Percentiles rank a stretch among this genome's conserved stretches.
phyloP scores from a whole-genome alignment of 164 flowering plant genomes.

The Liquidambar formosana region DNA sequence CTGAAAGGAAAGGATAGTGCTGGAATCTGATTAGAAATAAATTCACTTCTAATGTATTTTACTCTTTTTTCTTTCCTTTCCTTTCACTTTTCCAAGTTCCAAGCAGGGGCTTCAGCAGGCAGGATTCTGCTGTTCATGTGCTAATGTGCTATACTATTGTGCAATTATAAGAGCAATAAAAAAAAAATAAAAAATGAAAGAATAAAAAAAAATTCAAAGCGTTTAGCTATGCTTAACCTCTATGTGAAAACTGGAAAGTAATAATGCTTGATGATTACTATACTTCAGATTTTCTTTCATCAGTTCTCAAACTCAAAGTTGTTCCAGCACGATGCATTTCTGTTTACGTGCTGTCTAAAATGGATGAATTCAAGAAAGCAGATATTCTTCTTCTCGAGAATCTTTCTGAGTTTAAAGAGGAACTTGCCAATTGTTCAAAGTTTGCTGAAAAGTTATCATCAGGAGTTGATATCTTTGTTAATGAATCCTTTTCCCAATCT shows the following conservation, averaged over 20 bases:
- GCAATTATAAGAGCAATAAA: neutral
- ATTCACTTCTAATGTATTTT: too few species aligned
- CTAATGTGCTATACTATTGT: neutral
- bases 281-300: constrained; percentile 67
- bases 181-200: neutral
- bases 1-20: too few species aligned
- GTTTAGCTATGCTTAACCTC: neutral
- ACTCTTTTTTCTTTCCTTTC: too few species aligned
- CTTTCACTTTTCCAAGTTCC: too few species aligned
- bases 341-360: constrained; percentile 18
- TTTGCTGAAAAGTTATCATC: constrained; percentile 58
- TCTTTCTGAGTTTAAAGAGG: constrained; percentile 59
- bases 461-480: constrained; percentile 83
- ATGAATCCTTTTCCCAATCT: constrained; percentile 75
- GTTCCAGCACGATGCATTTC: constrained; percentile 37
- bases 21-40: too few species aligned
- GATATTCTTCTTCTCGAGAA: constrained; percentile 63
- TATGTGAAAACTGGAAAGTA: neutral
- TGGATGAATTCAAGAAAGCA: constrained; percentile 27
- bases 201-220: neutral
- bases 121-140: neutral
- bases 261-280: constrained; percentile 13
- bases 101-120: too few species aligned
- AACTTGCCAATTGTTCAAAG: constrained; percentile 57
- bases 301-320: constrained; percentile 57